Conservation (phyloP, 2,329 filamentous ascomycete species). For the Epichloe sp. region DNA sequence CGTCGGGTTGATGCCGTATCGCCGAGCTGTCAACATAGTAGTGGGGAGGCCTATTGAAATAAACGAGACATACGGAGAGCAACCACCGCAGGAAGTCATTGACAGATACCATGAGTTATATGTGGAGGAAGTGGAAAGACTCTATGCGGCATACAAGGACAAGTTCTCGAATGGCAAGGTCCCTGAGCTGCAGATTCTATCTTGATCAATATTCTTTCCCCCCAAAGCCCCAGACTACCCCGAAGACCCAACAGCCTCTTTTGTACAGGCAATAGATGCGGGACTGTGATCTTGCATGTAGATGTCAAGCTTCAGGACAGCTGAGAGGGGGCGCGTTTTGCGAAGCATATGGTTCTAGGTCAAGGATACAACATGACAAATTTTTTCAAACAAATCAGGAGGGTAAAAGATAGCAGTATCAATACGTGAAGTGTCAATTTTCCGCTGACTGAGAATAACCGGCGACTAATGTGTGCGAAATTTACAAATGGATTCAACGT, state of each 20-base stretch:
- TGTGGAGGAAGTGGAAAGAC: conserved; percentile 55
- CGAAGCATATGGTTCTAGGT: neutral
- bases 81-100: conserved; percentile 62
- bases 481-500: neutral
- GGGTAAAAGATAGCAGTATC: no score
- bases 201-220: conserved; percentile 20
- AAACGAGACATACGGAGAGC: conserved; percentile 36
- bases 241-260: no score
- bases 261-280: no score
- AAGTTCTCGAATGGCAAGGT: conserved; percentile 51
- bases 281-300: neutral
- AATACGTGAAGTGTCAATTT: no score
- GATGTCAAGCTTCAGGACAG: neutral
- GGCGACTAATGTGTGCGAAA: no score
- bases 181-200: conserved; percentile 55
- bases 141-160: conserved; percentile 72
- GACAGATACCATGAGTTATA: conserved; percentile 71
- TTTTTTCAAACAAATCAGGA: no score
- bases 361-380: no score
- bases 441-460: no score
- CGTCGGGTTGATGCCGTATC: conserved; percentile 89
- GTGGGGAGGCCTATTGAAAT: conserved; percentile 73
- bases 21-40: conserved; percentile 76
- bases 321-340: neutral
- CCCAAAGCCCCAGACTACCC: no score